These are phyloP conservation scores for Cryomyces minteri DNA, from an alignment of 495 filamentous ascomycete species.

Conservation along the genomic window DNA sequence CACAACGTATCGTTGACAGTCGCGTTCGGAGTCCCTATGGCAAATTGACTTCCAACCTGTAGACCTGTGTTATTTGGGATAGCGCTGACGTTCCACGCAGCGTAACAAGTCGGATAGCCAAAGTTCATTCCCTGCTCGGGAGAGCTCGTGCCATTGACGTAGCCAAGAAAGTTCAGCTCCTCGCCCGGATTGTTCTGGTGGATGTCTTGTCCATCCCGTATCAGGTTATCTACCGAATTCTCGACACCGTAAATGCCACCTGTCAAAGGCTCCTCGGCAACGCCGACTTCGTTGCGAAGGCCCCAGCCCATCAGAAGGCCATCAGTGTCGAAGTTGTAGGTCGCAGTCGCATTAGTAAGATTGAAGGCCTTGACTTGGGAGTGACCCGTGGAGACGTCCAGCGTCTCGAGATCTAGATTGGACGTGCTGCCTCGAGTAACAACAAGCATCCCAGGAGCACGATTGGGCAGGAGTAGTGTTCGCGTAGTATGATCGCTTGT, in stretches of 20 bases:
- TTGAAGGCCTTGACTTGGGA: slow-evolving; percentile 50
- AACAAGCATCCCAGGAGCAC: slow-evolving; percentile 31
- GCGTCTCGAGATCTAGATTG: slow-evolving; percentile 38
- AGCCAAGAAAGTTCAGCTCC: slow-evolving; percentile 54
- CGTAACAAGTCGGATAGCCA: slow-evolving; percentile 54
- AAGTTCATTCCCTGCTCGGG: slow-evolving; percentile 30
- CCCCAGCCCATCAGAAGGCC: slow-evolving; percentile 52
- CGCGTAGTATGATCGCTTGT: slow-evolving; percentile 40
- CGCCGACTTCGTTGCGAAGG: slow-evolving; percentile 51
- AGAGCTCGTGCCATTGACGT: slow-evolving; percentile 27
- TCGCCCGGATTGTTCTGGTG: slow-evolving; percentile 57
- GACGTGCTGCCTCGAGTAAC: slow-evolving; percentile 42
- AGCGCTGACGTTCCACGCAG: slow-evolving; percentile 35
- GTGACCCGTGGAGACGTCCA: slow-evolving; percentile 28
- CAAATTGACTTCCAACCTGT: slow-evolving; percentile 32
- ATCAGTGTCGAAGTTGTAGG: slow-evolving; percentile 25
- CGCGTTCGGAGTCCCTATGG: slow-evolving; percentile 16
- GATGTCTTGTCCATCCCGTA: slow-evolving; percentile 35
- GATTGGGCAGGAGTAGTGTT: slow-evolving; percentile 37
- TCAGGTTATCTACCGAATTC: slow-evolving; percentile 50
- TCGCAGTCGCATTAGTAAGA: slow-evolving; percentile 24
- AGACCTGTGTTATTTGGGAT: slow-evolving; percentile 29
- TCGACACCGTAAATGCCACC: slow-evolving; percentile 50
- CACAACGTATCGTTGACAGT: slow-evolving; percentile 19
- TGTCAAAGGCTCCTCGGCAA: slow-evolving; percentile 35